Evolutionary conservation across 1,284 basidiomycete genomes (phyloP).

Genomic region (Ustilago esculenta): DNA sequence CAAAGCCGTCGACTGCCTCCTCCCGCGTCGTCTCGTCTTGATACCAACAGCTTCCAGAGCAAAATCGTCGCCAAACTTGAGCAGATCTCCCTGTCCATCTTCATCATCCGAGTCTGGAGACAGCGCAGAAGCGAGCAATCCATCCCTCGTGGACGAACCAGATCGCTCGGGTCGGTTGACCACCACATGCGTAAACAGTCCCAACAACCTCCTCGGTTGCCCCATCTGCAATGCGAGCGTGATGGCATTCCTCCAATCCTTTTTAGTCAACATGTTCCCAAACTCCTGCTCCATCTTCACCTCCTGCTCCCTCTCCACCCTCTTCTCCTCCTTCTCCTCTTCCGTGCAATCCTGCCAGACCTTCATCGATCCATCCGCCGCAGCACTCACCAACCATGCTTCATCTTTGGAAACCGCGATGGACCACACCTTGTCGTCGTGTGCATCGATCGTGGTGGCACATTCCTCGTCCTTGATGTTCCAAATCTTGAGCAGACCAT

Average conservation of each 20-base stretch:
- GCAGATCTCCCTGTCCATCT: not conserved
- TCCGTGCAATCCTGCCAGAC: constrained; percentile 94
- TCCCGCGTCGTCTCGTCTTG: no score
- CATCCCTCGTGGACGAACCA: not conserved
- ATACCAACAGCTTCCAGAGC: constrained; percentile 5
- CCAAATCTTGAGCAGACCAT: constrained; percentile 96
- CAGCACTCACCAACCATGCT: constrained; percentile 84
- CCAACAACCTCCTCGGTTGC: constrained; percentile 87
- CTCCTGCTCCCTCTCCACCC: constrained; percentile 34
- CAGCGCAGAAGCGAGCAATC: constrained; percentile 4
- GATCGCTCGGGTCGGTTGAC: constrained; percentile 36
- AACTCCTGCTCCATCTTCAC: constrained; percentile 87
- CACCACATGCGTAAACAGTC: constrained; percentile 74
- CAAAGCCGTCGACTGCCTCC: no score
- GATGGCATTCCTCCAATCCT: constrained; percentile 91
- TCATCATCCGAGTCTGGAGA: constrained; percentile 7
- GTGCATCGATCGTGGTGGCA: constrained; percentile 86
- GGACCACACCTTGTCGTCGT: constrained; percentile 93
- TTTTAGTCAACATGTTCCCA: constrained; percentile 83
- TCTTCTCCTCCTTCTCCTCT: constrained; percentile 69
- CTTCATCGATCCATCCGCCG: constrained; percentile 90
- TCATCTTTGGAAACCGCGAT: constrained; percentile 82
- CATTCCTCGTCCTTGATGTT: constrained; percentile 86
- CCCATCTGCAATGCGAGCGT: constrained; percentile 88
- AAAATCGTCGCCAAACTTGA: constrained; percentile 2